Base-by-base conservation (phyloP, 345 rosid genomes). In the Dovyalis caffra region DNA sequence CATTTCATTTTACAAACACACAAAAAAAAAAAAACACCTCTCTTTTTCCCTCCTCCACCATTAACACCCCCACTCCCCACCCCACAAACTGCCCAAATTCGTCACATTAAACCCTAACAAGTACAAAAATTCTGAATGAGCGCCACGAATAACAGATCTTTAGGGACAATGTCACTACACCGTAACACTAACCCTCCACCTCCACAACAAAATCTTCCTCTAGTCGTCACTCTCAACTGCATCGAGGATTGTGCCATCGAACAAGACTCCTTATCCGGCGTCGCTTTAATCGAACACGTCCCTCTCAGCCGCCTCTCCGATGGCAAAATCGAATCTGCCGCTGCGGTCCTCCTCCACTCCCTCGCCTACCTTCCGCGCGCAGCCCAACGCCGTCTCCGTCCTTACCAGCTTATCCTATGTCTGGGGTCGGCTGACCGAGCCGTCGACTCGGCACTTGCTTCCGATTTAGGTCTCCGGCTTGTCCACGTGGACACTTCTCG, bases 331-430 rank as follows among this genome's bases (percentile, higher is more conserved):
- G 97, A 93, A 80, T 81, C 95, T 32, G 97, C 99, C 57, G 84
- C 97, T 20, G 98, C 97, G 25, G 92, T 96, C 66, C 86, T 96
- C 78, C 84, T 96, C 79, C 98, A 96, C 77, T 93, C 99, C 70
- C 94, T 96, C 31, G 90, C 97, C 21, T 93, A 85, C 88, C 93
- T 96, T 68, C 99, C 99, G n/a, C 97, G 98, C 6, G 99, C 99
- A 25, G 99, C 97, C 64, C 98, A 96, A 75, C 97, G 98, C 66
- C 92, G 97, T 18, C 95, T 96, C 86, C 97, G 95, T 25, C 95
- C 98, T 67, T 86, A 88, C 85, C 99, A 96, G 87, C 97, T 96
- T 77, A 82, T 93, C 73, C 89, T 96, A 15, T 96, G 98, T 80
- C 93, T 96, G 69, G 99, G 99, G 66, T 93, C 99, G 18, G 77